phyloP scores from a whole-genome alignment of 2,329 filamentous ascomycete genomes.

The Paecilomyces sp. region DNA sequence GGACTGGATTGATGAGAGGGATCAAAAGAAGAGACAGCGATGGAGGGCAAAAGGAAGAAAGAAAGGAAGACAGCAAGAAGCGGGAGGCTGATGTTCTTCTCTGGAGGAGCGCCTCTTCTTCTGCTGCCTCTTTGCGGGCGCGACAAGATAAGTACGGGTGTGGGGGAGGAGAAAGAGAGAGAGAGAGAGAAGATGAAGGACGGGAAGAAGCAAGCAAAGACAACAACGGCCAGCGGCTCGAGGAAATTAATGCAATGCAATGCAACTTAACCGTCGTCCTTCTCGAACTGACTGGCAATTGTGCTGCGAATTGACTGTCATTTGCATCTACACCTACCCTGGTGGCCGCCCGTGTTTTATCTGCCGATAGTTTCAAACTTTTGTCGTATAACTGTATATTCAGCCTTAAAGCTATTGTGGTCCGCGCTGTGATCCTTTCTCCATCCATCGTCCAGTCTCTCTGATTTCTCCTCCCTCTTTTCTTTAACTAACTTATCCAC shows the following conservation, averaged over 20 bases:
- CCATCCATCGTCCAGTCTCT: background rate
- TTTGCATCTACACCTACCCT: background rate
- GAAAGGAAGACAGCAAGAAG: constrained; percentile 4
- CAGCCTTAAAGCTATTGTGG: background rate
- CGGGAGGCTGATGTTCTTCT: constrained; percentile 1
- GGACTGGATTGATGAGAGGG: background rate
- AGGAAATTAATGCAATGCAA: background rate
- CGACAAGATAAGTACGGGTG: background rate
- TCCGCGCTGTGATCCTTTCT: background rate
- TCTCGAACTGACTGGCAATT: background rate
- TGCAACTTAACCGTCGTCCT: background rate
- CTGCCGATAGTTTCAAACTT: no score
- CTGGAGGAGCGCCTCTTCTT: background rate
- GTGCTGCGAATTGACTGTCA: background rate
- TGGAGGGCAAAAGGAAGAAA: background rate
- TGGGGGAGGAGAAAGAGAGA: background rate
- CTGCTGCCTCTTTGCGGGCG: background rate
- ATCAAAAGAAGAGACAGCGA: constrained; percentile 1
- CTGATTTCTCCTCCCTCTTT: no score
- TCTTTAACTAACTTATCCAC: no score
- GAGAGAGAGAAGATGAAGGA: background rate
- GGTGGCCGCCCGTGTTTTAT: no score
- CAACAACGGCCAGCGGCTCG: background rate
- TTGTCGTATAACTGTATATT: background rate
- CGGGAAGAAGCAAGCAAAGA: background rate